Conservation (phyloP, 345 rosid genomes). For the Citrus mangshanensis region DNA sequence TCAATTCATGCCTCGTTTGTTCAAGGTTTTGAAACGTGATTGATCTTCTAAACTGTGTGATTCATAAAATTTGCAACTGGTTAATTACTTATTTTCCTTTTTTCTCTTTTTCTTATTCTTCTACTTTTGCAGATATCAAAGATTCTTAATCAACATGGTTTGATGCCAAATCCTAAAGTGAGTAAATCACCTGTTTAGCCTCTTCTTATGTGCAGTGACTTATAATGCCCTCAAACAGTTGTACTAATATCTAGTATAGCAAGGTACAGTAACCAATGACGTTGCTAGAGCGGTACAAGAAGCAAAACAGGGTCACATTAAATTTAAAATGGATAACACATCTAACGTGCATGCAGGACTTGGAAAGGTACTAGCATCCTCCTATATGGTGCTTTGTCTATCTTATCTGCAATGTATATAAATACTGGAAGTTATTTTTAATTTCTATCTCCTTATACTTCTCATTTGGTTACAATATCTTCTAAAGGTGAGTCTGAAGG, state of each 20-base stretch:
- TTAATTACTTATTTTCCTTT: background rate
- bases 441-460: background rate
- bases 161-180: constrained; percentile 89
- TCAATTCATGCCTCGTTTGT: constrained; percentile 68
- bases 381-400: background rate
- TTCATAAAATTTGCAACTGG: background rate
- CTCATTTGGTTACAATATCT: constrained; percentile 1
- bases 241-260: constrained; percentile 42
- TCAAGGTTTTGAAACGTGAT: constrained; percentile 51
- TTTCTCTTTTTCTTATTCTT: background rate
- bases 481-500: constrained; percentile 65
- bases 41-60: background rate
- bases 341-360: constrained; percentile 88
- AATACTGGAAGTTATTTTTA: background rate
- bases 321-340: constrained; percentile 88
- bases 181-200: constrained; percentile 23
- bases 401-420: background rate
- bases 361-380: constrained; percentile 63
- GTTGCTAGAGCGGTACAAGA: constrained; percentile 72
- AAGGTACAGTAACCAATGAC: constrained; percentile 83
- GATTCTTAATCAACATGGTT: constrained; percentile 81
- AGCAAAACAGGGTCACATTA: constrained; percentile 70
- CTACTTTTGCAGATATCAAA: constrained; percentile 59
- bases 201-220: background rate
- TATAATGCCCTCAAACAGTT: constrained; percentile 1